Percentiles rank a stretch among this genome's conserved stretches.
Conservation (phyloP, 768 basidiomycete species). For the Suillus subluteus region DNA sequence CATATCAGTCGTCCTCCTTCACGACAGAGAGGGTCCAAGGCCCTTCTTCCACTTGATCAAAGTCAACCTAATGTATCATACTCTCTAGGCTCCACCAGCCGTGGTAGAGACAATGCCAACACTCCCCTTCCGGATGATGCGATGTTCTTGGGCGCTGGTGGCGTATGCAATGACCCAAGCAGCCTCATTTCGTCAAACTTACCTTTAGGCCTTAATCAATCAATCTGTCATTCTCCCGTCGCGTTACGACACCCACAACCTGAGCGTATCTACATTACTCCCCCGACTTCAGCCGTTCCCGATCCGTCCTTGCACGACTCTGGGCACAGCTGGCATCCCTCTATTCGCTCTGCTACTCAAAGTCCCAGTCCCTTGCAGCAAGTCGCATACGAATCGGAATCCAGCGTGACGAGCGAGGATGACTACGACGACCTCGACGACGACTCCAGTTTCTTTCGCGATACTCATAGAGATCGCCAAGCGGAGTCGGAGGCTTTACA, state of each 20-base stretch:
- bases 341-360: constrained; percentile 35
- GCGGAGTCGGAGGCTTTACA: constrained; percentile 27
- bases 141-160: constrained; percentile 55
- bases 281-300: constrained; percentile 26
- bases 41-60: constrained; percentile 19
- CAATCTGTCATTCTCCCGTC: constrained; percentile 21
- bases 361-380: constrained; percentile 46
- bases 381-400: constrained; percentile 34
- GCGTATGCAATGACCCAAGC: constrained; percentile 36
- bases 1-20: constrained; percentile 33
- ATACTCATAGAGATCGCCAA: constrained; percentile 29
- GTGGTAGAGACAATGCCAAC: constrained; percentile 23
- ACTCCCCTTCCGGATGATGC: constrained; percentile 45
- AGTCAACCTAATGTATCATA: constrained; percentile 26
- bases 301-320: constrained; percentile 30
- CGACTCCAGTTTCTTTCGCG: constrained; percentile 38
- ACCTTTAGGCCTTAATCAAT: constrained; percentile 35
- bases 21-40: constrained; percentile 21
- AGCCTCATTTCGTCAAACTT: constrained; percentile 37
- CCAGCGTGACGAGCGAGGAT: constrained; percentile 32
- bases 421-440: constrained; percentile 35
- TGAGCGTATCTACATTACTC: constrained; percentile 27
- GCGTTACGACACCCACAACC: constrained; percentile 35
- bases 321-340: constrained; percentile 23
- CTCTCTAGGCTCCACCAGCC: constrained; percentile 32